These are phyloP conservation scores for Drechslerella dactyloides DNA, from an alignment of 2,329 filamentous ascomycete genomes.

Conservation along the genomic window DNA sequence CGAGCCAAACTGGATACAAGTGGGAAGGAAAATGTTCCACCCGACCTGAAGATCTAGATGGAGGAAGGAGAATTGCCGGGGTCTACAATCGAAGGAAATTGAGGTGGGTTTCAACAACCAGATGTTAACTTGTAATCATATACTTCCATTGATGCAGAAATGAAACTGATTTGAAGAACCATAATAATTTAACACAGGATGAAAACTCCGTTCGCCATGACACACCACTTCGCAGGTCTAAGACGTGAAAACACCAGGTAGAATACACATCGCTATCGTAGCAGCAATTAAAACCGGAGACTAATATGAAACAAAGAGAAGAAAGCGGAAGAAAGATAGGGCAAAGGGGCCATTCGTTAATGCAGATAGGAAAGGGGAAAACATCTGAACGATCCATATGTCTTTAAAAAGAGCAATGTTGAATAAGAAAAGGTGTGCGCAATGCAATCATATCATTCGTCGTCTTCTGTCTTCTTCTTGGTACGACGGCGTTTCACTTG, in stretches of 20 bases:
- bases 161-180: background rate
- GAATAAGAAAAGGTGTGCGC: too few relatives aligned
- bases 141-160: background rate
- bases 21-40: too few relatives aligned
- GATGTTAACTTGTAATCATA: background rate
- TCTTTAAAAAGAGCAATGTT: too few relatives aligned
- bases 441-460: too few relatives aligned
- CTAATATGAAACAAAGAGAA: background rate
- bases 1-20: too few relatives aligned
- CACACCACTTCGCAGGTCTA: background rate
- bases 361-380: background rate
- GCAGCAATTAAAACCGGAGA: background rate
- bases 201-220: slow-evolving; percentile 25
- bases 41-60: too few relatives aligned
- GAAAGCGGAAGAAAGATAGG: background rate
- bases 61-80: too few relatives aligned
- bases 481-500: too few relatives aligned
- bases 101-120: background rate
- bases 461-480: too few relatives aligned
- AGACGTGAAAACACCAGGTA: background rate
- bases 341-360: background rate
- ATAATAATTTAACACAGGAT: background rate
- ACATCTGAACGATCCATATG: background rate
- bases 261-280: background rate
- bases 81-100: background rate